Conservation (phyloP, 1,139 yeast species). For the Hyphopichia buzzinii region DNA sequence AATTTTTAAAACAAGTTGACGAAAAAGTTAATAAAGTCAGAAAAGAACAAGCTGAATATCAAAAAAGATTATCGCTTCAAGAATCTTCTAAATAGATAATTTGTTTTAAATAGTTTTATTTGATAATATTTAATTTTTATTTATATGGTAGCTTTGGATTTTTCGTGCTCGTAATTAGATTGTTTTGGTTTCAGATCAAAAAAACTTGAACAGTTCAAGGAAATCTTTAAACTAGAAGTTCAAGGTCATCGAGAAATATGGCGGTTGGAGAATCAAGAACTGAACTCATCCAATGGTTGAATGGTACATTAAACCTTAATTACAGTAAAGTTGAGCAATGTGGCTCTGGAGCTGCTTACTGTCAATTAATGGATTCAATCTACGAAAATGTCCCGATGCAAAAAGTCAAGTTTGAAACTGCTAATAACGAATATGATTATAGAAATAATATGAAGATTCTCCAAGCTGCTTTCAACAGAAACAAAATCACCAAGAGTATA, state of each 20-base stretch:
- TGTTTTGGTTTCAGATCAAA: neutral
- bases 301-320: constrained; percentile 60
- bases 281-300: constrained; percentile 84
- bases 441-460: constrained; percentile 79
- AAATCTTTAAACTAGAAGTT: no score
- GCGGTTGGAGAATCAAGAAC: constrained; percentile 71
- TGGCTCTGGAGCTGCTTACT: constrained; percentile 93
- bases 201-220: no score
- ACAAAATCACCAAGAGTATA: constrained; percentile 68
- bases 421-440: constrained; percentile 69
- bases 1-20: constrained; percentile 21
- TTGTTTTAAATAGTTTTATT: no score
- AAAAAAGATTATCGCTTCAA: constrained; percentile 4
- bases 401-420: constrained; percentile 68
- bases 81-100: neutral
- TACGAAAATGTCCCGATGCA: constrained; percentile 78
- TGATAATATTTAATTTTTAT: no score
- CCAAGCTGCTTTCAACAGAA: constrained; percentile 72
- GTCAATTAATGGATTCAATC: constrained; percentile 86
- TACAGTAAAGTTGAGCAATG: constrained; percentile 86
- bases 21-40: constrained; percentile 14
- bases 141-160: neutral
- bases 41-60: constrained; percentile 12
- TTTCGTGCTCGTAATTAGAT: neutral
- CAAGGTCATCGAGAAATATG: constrained; percentile 7